Evolutionary conservation across 768 basidiomycete species (phyloP), one percentile per base, ranked within the genome.

Genomic region (Epithele typhae): DNA sequence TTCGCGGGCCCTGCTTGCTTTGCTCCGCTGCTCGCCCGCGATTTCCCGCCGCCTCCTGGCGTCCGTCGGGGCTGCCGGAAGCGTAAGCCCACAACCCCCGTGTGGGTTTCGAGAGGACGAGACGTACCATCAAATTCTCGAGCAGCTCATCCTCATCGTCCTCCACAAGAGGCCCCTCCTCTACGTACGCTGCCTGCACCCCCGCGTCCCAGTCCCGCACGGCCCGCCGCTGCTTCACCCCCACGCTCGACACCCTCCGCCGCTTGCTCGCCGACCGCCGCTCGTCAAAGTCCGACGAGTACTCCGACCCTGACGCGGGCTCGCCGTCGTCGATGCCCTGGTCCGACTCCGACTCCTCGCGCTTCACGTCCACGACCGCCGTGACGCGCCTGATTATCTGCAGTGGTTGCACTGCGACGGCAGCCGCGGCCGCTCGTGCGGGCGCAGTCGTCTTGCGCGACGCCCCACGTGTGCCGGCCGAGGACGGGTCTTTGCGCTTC

Each of bases 311-410:
- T 3, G 52, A 52, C 17, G 46, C 48, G 8, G 53, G 51, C 37
- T 34, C 53, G 14, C 32, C 37, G 22, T 52, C 35, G 15, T 36
- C 35, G 8, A n/a, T n/a, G 35, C 17, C 35, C 35, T 6, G 6
- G 27, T 30, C 27, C 27, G 27, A 30, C 15, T 41, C 52, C 22
- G 35, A 38, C 19, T 78, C 79, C 61, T 87, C 84, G 45, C 74
- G 74, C 56, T 87, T 87, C 30, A 87, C 77, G 25, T 86, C 71
- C 5, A 77, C 60, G 2, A 71, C 59, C 22, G 85, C 81, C 18
- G 79, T 76, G 7, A 87, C 85, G 25, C 81, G 78, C 18, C 85
- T 77, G 34, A 87, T 70, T 14, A 87, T 59, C 10, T 51, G 57
- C 4, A 59, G 53, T 36, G 43, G 35, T 30, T 14, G 36, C 15